Conservation (phyloP, 257 asterid species). For the Capsicum baccatum region DNA sequence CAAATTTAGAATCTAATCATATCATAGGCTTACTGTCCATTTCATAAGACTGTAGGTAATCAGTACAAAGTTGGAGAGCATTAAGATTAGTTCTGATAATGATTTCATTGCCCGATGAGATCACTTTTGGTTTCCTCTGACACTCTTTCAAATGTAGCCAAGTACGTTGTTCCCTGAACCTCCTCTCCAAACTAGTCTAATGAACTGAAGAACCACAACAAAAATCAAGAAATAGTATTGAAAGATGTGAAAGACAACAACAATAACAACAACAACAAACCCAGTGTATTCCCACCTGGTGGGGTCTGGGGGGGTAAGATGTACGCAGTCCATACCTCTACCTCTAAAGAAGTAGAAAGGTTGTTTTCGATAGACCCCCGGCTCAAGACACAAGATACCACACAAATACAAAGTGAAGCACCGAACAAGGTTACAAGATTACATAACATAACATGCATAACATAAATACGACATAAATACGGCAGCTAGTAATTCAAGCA, state of each 20-base stretch:
- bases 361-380: no score
- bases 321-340: no score
- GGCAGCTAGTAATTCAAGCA: neutral
- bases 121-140: neutral
- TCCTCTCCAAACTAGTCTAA: constrained; percentile 18
- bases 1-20: neutral
- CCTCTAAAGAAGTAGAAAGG: no score
- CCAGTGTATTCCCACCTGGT: no score
- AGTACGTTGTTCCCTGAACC: neutral
- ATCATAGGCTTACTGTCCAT: neutral
- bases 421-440: no score
- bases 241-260: neutral
- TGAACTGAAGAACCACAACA: neutral
- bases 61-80: neutral
- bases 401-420: no score
- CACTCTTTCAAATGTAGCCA: constrained; percentile 10
- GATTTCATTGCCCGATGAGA: neutral
- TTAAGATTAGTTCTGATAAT: constrained; percentile 16
- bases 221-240: neutral
- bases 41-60: neutral
- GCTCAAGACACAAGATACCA: no score
- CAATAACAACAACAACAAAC: no score
- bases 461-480: no score
- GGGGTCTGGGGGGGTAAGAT: no score
- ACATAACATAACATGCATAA: no score